phyloP scores from a whole-genome alignment of 352 stramenopile species.

The Peronospora destructor region DNA sequence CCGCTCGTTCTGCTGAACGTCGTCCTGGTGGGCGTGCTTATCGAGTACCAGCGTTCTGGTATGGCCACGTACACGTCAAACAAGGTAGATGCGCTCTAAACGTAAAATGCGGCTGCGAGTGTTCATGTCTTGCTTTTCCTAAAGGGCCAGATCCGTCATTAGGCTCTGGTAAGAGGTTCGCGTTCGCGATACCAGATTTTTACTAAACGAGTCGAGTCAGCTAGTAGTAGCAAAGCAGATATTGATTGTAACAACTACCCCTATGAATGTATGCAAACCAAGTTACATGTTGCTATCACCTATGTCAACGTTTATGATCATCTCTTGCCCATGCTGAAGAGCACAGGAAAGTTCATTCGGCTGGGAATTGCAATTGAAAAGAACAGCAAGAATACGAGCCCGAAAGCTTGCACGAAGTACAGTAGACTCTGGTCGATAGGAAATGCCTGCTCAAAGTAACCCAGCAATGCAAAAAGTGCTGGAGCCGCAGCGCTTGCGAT shows the following conservation, averaged over 20 bases:
- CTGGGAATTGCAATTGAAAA: conserved; percentile 75
- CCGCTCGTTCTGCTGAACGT: conserved; percentile 62
- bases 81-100: conserved; percentile 35
- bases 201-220: not conserved
- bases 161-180: conserved; percentile 7
- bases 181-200: not conserved
- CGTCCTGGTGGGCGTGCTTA: conserved; percentile 42
- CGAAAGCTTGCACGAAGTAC: conserved; percentile 66
- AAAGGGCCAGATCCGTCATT: not conserved
- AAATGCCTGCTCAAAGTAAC: conserved; percentile 70
- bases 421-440: conserved; percentile 75
- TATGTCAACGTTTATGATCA: conserved; percentile 20
- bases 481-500: conserved; percentile 43
- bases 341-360: conserved; percentile 74
- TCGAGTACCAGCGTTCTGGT: conserved; percentile 56
- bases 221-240: conserved; percentile 33
- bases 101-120: conserved; percentile 1
- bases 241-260: conserved; percentile 25
- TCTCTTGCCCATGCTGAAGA: conserved; percentile 75
- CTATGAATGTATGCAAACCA: conserved; percentile 30
- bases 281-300: conserved; percentile 7
- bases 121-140: conserved; percentile 7
- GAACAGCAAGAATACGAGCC: conserved; percentile 59
- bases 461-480: conserved; percentile 63
- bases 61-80: conserved; percentile 47